Percentiles rank a stretch among this genome's conserved stretches.
phyloP scores from a whole-genome alignment of 2,329 filamentous ascomycete genomes.

The Neofusicoccum laricinum region DNA sequence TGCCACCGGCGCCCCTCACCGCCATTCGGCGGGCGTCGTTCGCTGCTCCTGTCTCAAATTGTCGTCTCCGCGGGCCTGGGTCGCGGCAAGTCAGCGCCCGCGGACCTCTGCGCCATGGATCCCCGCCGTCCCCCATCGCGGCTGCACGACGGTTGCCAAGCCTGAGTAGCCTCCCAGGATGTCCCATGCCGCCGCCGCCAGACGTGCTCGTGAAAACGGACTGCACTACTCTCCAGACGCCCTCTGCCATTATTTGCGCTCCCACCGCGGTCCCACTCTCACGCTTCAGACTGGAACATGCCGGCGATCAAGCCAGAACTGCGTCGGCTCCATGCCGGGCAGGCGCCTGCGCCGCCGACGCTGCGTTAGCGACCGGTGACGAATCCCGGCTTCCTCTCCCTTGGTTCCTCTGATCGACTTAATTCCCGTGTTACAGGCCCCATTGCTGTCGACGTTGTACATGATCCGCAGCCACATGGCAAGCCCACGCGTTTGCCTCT shows the following conservation, averaged over 20 bases:
- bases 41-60: slow-evolving; percentile 5
- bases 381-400: not conserved
- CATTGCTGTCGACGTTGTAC: not conserved
- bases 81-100: not conserved
- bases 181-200: not conserved
- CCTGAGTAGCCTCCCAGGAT: not conserved
- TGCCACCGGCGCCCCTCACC: not conserved
- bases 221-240: not conserved
- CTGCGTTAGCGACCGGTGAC: not conserved
- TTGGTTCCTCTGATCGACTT: slow-evolving; percentile 1
- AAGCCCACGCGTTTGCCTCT: not conserved
- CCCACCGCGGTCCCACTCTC: not conserved
- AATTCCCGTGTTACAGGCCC: not conserved
- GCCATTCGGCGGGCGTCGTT: not conserved
- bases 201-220: not conserved
- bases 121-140: not conserved
- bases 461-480: slow-evolving; percentile 1
- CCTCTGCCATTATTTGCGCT: not conserved
- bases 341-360: not conserved
- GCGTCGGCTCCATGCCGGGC: not conserved
- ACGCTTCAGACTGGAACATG: slow-evolving; percentile 11
- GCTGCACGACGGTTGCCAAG: not conserved
- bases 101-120: not conserved
- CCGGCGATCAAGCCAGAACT: not conserved
- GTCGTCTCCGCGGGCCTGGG: not conserved